phyloP scores from a whole-genome alignment of 805 yeast species.

The Myxozyma monticola region DNA sequence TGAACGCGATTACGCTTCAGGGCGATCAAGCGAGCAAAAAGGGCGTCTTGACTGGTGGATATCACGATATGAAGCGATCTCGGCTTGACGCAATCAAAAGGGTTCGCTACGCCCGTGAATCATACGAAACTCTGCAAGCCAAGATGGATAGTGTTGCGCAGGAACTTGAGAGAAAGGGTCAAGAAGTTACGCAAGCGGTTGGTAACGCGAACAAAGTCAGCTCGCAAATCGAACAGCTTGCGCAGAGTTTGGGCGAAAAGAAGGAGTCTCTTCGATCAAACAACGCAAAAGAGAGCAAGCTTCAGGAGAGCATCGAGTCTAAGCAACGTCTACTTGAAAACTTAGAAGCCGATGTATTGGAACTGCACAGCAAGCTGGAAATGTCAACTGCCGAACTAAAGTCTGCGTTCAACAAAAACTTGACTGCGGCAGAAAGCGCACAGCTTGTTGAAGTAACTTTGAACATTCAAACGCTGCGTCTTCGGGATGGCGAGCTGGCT shows the following conservation, averaged over 20 bases:
- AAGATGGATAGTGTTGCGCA: slow-evolving; percentile 44
- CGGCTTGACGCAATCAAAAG: slow-evolving; percentile 68
- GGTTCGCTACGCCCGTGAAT: slow-evolving; percentile 54
- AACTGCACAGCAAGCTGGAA: slow-evolving; percentile 46
- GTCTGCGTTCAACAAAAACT: slow-evolving; percentile 54
- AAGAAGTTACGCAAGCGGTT: slow-evolving; percentile 52
- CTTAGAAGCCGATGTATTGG: slow-evolving; percentile 41
- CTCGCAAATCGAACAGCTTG: slow-evolving; percentile 46
- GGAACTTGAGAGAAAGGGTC: slow-evolving; percentile 49
- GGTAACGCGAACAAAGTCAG: slow-evolving; percentile 44
- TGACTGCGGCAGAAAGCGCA: slow-evolving; percentile 52
- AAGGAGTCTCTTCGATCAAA: slow-evolving; percentile 40
- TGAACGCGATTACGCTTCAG: slow-evolving; percentile 82
- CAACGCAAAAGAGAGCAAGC: slow-evolving; percentile 4
- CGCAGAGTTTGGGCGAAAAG: slow-evolving; percentile 47
- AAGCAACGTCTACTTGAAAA: slow-evolving; percentile 46
- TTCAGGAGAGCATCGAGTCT: slow-evolving; percentile 19
- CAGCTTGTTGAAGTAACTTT: slow-evolving; percentile 43
- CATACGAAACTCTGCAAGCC: slow-evolving; percentile 45
- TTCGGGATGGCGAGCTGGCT: slow-evolving; percentile 43
- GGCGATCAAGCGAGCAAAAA: slow-evolving; percentile 85
- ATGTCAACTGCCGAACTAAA: slow-evolving; percentile 52
- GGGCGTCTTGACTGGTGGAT: slow-evolving; percentile 91
- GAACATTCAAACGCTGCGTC: slow-evolving; percentile 20
- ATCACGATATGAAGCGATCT: slow-evolving; percentile 64